Evolutionary conservation across 305 asterid genomes (phyloP).

Genomic region (Petunia hybrid): DNA sequence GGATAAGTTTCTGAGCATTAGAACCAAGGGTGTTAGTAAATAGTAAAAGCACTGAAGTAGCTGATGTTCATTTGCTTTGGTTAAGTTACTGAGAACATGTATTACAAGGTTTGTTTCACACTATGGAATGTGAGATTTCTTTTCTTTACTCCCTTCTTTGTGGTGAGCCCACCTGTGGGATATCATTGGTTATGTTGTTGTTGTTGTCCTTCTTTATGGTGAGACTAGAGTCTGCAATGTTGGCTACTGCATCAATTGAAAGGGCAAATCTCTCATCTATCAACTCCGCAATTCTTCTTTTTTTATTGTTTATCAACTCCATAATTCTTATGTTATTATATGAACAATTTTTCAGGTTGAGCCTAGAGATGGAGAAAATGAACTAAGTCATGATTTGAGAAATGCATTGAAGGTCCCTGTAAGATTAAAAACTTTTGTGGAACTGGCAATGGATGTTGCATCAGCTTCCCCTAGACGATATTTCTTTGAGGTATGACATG

Average conservation of each 20-base stretch:
- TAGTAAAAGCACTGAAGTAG: not conserved
- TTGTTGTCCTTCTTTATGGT: not conserved
- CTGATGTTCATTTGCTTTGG: not conserved
- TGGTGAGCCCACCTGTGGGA: no score
- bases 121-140: conserved; percentile 7
- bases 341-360: conserved; percentile 58
- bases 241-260: conserved; percentile 1
- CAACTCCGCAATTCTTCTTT: not conserved
- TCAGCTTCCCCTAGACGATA: conserved; percentile 93
- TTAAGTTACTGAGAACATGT: not conserved
- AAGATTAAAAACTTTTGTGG: conserved; percentile 76
- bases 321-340: not conserved
- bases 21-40: not conserved
- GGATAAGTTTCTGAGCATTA: not conserved
- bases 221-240: not conserved
- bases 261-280: not conserved
- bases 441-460: conserved; percentile 84
- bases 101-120: not conserved
- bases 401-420: conserved; percentile 53
- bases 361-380: conserved; percentile 50
- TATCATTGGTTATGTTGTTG: no score
- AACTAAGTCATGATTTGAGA: conserved; percentile 36
- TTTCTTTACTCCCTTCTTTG: not conserved
- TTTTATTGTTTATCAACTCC: no score
- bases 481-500: conserved; percentile 81